phyloP scores from a whole-genome alignment of 2,329 filamentous ascomycete species.

The Verticillium albo-atrum region DNA sequence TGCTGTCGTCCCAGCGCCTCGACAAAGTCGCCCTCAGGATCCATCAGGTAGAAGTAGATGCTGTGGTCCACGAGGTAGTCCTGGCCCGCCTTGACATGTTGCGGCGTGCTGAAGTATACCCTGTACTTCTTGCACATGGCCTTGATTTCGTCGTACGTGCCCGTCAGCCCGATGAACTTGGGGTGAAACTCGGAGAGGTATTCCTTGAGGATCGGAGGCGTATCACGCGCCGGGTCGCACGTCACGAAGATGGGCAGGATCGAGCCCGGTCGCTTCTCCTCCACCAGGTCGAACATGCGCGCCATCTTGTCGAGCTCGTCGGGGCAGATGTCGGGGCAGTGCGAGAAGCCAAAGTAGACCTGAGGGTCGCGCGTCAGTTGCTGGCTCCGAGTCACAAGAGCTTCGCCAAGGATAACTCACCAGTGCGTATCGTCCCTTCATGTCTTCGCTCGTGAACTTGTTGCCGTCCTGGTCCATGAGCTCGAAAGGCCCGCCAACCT shows the following conservation, averaged over 20 bases:
- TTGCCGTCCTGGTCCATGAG: constrained; percentile 79
- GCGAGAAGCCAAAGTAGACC: constrained; percentile 98
- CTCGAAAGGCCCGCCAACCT: constrained; percentile 84
- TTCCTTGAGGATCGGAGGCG: constrained; percentile 73
- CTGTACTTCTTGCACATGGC: constrained; percentile 91
- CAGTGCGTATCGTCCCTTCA: constrained; percentile 82
- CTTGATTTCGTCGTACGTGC: constrained; percentile 91
- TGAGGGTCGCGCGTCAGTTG: constrained; percentile 27
- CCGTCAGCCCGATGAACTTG: constrained; percentile 81
- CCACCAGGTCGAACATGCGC: constrained; percentile 76
- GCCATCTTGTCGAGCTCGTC: constrained; percentile 99
- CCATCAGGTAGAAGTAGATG: constrained; percentile 99
- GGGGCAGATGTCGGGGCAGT: constrained; percentile 97
- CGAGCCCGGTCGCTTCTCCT: constrained; percentile 42
- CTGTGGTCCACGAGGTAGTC: constrained; percentile 98
- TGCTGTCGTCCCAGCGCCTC: constrained; percentile 95
- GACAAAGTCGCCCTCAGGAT: constrained; percentile 96
- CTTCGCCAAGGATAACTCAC: constrained; percentile 38
- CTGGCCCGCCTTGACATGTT: constrained; percentile 82
- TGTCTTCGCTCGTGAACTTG: constrained; percentile 70
- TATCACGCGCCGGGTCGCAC: constrained; percentile 90
- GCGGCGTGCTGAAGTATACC: constrained; percentile 94
- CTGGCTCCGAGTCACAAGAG: neutral
- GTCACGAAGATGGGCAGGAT: constrained; percentile 87
- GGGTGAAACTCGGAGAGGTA: constrained; percentile 92